A percentile compares a stretch with the other conserved stretches of the same genome.
Conservation (phyloP, 2,329 filamentous ascomycete genomes). For the Fusarium devonianum region DNA sequence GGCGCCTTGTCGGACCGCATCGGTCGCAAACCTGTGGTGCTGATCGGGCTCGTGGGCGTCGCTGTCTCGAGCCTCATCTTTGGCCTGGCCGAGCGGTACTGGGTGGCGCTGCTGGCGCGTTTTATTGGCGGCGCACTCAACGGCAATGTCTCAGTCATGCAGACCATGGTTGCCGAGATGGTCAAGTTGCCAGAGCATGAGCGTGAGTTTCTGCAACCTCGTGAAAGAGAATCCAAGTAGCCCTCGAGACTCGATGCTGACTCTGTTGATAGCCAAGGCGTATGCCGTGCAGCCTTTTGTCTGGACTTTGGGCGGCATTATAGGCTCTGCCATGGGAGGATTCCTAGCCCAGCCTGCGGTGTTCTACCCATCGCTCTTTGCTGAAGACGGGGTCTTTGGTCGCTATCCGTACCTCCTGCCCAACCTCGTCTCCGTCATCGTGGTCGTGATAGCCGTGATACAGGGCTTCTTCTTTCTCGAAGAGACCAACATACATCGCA, state of each 20-base stretch:
- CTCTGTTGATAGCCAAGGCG: conserved; percentile 53
- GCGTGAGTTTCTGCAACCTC: conserved; percentile 49
- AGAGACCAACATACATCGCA: conserved; percentile 46
- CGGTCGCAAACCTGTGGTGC: conserved; percentile 73
- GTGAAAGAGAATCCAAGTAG: fast-evolving
- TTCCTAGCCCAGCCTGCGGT: conserved; percentile 67
- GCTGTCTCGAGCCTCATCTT: conserved; percentile 80
- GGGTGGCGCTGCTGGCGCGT: conserved; percentile 82
- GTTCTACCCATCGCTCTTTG: conserved; percentile 73
- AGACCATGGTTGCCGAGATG: conserved; percentile 87
- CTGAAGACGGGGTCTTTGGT: conserved; percentile 55
- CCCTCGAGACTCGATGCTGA: background rate
- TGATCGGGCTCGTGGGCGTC: conserved; percentile 78
- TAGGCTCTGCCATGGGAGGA: conserved; percentile 84
- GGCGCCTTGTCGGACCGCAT: conserved; percentile 64
- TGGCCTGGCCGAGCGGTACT: conserved; percentile 79
- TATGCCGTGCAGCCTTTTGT: conserved; percentile 91
- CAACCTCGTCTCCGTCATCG: conserved; percentile 63
- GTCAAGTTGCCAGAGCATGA: conserved; percentile 89
- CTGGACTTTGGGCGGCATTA: conserved; percentile 88
- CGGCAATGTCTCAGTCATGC: conserved; percentile 88
- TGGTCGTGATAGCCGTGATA: conserved; percentile 70
- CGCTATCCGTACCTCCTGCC: conserved; percentile 66
- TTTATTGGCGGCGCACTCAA: conserved; percentile 86
- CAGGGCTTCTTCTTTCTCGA: conserved; percentile 69